Base-by-base conservation (phyloP, 139 green algal species). In the Chlamydomonas applanata region DNA sequence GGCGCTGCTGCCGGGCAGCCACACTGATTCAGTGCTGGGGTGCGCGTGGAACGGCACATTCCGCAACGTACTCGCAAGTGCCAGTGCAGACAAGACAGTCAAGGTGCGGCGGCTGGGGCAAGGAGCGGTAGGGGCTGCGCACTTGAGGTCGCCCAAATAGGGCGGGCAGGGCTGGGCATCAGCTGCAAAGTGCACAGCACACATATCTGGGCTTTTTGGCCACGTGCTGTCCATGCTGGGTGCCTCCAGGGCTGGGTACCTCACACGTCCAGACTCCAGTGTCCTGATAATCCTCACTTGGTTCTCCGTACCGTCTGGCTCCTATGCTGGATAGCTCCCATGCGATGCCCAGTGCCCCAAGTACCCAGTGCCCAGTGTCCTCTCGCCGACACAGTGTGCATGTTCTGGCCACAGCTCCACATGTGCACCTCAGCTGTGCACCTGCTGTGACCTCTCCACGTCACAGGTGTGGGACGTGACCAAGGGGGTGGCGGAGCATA, bases 21-120 rank as follows among this genome's bases (percentile, higher is more conserved):
- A 99, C 78, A 69, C 75, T 7, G 94, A 96, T 70, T 90, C 91
- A 0, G 96, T 99, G 69, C 79, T 99, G 71, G 89, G 83, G 2
- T 82, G 99, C 30, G 79, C 88, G 1, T 99, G 96, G 95, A 99
- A 99, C 77, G 36, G 57, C 0, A 64, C 89, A 67, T 94, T 89
- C 73, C 80, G 91, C 30, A 99, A 98, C 64, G 93, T 98, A 62
- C 85, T 99, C 40, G 96, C 95, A 1, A 95, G 85, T 25, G 92
- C 74, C 0, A 89, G 76, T 1, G 95, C 94, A 24, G 95, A 98
- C 83, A 62, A 75, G 13, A 95, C 87, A 3, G 87, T 97, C 61
- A 98, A 98, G 87, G 74, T 95, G 44, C 89, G 92, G 84, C 81
- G 92, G 56, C 44, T 92, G 57, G 69, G 76, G 0, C 54, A n/a